Base-by-base conservation (phyloP, 306 rosid species). In the Sphenostylis stenocarpa region DNA sequence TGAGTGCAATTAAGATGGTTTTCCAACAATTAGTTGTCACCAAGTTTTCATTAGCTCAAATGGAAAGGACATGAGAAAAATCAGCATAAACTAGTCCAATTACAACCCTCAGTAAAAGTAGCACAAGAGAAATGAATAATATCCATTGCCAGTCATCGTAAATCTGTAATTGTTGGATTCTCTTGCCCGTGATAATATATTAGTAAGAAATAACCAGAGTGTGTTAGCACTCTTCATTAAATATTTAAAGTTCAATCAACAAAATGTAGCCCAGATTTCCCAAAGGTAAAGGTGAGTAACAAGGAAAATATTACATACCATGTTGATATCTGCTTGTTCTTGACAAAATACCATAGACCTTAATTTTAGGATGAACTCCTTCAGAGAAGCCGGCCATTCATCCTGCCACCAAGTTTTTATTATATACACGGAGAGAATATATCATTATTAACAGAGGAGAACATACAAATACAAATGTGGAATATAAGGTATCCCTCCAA, bases 361-460 rank as follows among this genome's bases (percentile, higher is more conserved):
- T 82, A 86, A 78, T 58, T 86, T 88, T 17, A 75, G 65, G 57
- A 89, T 69, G 72, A 85, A 95, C 9, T 82, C 75, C 87, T 84
- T 83, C 56, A 95, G 83, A 5, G 97, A 92, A 77, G 67, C 67
- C n/a, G 97, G 96, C 96, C 98, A 95, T 41, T 84, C 85, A 66
- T 88, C 91, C 97, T 94, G 81, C 83, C 67, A 82, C 63, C 78
- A 80, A 43, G 13, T 52, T 23, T 71, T 47, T 81, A 60, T 81
- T 21, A 44, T 2, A 62, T 29, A 28, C 29, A 49, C 47, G 1
- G 43, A 75, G 70, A 62, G 39, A 64, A 29, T 47, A 69, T 33
- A 77, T 41, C 63, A 34, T 73, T n/a, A 47, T 13, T 26, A 26
- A 44, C 56, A 69, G 64, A 75, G 44, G 31, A 76, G 28, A 70